phyloP scores from a whole-genome alignment of 352 stramenopile species.

The Phytophthora multivora region DNA sequence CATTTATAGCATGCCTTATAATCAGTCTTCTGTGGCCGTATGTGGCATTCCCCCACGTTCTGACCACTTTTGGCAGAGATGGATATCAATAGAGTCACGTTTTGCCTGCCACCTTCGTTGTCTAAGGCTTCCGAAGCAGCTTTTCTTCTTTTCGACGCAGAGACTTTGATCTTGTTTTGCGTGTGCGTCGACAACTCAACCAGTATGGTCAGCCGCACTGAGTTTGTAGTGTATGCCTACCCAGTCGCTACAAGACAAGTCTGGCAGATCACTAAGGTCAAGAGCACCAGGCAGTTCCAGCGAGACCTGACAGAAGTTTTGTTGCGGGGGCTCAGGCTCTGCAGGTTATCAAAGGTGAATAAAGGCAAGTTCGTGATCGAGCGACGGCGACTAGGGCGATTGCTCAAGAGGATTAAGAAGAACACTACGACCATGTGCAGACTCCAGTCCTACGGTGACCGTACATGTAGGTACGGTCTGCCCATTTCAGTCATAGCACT shows the following conservation, averaged over 20 bases:
- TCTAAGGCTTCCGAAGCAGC: no score
- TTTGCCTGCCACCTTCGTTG: no score
- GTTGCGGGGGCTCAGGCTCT: not conserved
- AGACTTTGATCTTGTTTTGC: not conserved
- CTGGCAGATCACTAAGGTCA: not conserved
- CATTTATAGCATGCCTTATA: no score
- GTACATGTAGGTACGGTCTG: no score
- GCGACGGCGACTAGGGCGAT: not conserved
- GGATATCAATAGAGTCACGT: no score
- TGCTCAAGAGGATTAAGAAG: slow-evolving; percentile 4
- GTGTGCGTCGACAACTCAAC: not conserved
- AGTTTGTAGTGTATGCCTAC: not conserved
- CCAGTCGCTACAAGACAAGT: not conserved
- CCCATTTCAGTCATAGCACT: not conserved
- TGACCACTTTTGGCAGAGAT: no score
- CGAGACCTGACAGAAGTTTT: not conserved
- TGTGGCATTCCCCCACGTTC: no score
- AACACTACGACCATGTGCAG: slow-evolving; percentile 1
- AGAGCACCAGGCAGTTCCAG: not conserved
- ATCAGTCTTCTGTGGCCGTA: no score
- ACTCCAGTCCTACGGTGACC: not conserved
- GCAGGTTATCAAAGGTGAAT: not conserved
- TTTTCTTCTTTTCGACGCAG: no score
- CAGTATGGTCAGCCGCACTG: not conserved
- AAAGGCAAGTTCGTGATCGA: slow-evolving; percentile 1